Percentiles rank a stretch among this genome's conserved stretches.
Evolutionary conservation across 306 rosid genomes (phyloP).

Genomic region (Rosa lucieae): DNA sequence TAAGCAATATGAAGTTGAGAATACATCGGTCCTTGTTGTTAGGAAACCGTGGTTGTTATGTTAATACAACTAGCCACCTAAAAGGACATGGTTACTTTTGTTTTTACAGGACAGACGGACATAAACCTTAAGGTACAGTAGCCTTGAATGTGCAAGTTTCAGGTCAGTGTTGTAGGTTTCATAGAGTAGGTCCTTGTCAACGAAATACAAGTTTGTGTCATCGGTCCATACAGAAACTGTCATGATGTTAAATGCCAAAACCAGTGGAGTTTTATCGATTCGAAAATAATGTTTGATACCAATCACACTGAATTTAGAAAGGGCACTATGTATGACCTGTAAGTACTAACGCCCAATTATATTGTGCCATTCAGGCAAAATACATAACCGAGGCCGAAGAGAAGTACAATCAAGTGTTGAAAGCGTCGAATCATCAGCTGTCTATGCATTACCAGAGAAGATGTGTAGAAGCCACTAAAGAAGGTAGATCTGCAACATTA

Average conservation of each 20-base stretch:
- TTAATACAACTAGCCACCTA: neutral
- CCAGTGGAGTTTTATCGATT: neutral
- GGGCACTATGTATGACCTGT: neutral
- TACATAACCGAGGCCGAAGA: constrained; percentile 78
- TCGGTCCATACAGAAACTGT: neutral
- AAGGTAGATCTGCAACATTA: constrained; percentile 51
- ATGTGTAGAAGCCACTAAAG: constrained; percentile 87
- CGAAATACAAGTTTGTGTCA: neutral
- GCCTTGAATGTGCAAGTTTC: neutral
- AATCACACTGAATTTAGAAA: neutral
- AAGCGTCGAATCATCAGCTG: constrained; percentile 61
- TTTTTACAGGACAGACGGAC: neutral
- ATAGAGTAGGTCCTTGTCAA: constrained; percentile 1
- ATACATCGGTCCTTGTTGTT: neutral
- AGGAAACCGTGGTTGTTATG: neutral
- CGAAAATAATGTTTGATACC: neutral
- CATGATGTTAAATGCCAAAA: neutral
- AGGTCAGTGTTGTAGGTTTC: neutral
- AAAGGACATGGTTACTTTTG: neutral
- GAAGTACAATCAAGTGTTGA: constrained; percentile 55
- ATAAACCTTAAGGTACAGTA: neutral
- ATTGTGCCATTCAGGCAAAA: constrained; percentile 57
- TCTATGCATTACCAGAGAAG: constrained; percentile 67
- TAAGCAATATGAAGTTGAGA: neutral
- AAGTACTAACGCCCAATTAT: neutral